Conservation (phyloP, 2,329 filamentous ascomycete genomes). For the Aspergillus candidus region DNA sequence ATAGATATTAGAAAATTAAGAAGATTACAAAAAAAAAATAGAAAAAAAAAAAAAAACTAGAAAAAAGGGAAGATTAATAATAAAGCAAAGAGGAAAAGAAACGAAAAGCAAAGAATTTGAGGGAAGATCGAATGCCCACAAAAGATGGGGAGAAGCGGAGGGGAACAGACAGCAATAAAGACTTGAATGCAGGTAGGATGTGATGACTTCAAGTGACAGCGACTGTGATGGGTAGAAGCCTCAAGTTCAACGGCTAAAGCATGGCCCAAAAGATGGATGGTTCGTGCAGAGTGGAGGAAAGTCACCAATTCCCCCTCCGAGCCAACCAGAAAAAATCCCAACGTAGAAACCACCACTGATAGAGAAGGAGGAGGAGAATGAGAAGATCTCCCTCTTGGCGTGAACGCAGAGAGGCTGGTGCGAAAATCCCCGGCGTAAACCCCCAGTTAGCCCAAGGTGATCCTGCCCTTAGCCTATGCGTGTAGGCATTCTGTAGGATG, state of each 20-base stretch:
- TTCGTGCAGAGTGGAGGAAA: slow-evolving; percentile 15
- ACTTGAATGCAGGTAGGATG: slow-evolving; percentile 14
- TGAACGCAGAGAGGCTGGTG: slow-evolving; percentile 1
- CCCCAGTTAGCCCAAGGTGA: too few relatives aligned
- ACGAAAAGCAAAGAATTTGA: background rate
- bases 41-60: slow-evolving; percentile 2
- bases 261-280: slow-evolving; percentile 10
- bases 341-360: slow-evolving; percentile 2
- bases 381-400: slow-evolving; percentile 10
- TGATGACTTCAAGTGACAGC: slow-evolving; percentile 10
- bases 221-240: slow-evolving; percentile 15
- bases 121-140: background rate
- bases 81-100: background rate
- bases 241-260: slow-evolving; percentile 13
- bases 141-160: background rate
- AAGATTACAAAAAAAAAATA: too few relatives aligned
- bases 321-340: slow-evolving; percentile 2
- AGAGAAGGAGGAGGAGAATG: background rate
- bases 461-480: background rate
- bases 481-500: background rate
- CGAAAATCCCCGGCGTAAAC: too few relatives aligned
- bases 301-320: slow-evolving; percentile 1
- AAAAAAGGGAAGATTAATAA: background rate
- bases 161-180: slow-evolving; percentile 3
- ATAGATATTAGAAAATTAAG: too few relatives aligned